Percentiles rank a stretch among this genome's conserved stretches.
Evolutionary conservation across 2,329 filamentous ascomycete genomes (phyloP).

Genomic region (Apiospora pterosperma): DNA sequence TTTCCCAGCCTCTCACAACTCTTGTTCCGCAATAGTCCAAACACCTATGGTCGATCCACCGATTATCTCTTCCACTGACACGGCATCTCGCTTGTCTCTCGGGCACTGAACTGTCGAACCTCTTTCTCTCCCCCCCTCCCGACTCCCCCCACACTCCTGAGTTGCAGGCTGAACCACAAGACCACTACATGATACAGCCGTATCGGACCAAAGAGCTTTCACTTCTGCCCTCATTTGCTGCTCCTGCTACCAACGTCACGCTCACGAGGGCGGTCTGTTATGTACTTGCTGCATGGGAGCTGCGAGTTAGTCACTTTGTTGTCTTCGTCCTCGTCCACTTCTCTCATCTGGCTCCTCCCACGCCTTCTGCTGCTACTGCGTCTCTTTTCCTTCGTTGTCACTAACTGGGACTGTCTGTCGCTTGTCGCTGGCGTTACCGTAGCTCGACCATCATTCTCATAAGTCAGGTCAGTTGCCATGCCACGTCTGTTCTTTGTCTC

Average conservation of each 20-base stretch:
- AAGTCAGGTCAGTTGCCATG: slow-evolving; percentile 29
- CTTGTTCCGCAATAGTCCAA: neutral
- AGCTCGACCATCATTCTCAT: slow-evolving; percentile 30
- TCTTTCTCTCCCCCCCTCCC: neutral
- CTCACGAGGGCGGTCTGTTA: slow-evolving; percentile 2
- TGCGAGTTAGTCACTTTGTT: slow-evolving; percentile 2
- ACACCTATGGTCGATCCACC: slow-evolving; percentile 9
- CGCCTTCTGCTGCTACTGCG: slow-evolving; percentile 30
- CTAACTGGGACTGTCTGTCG: slow-evolving; percentile 9
- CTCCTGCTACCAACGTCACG: neutral
- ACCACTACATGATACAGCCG: neutral
- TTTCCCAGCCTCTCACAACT: slow-evolving; percentile 9
- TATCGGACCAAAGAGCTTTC: slow-evolving; percentile 3
- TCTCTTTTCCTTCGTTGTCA: slow-evolving; percentile 21
- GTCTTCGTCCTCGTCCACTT: slow-evolving; percentile 22
- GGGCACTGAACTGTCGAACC: neutral
- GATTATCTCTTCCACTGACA: neutral
- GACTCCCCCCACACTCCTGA: neutral
- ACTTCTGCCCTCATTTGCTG: slow-evolving; percentile 1
- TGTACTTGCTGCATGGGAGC: neutral
- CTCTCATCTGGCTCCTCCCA: slow-evolving; percentile 25
- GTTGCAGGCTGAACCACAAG: slow-evolving; percentile 2
- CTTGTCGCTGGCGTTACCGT: slow-evolving; percentile 20
- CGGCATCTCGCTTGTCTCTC: neutral
- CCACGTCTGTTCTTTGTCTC: slow-evolving; percentile 16